Conservation (phyloP, 1,284 basidiomycete genomes). For the Schizopora paradoxa region DNA sequence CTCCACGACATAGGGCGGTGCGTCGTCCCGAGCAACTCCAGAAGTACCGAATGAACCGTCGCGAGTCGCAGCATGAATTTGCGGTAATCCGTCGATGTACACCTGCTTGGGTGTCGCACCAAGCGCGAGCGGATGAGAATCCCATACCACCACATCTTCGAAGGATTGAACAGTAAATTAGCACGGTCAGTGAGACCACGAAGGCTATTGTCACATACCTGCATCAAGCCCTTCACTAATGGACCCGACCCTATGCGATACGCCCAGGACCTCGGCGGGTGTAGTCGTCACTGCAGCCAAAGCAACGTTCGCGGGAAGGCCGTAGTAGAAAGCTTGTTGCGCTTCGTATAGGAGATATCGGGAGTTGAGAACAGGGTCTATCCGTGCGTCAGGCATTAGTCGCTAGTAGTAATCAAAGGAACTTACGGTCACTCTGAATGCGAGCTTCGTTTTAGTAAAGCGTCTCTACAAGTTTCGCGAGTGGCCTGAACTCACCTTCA, state of each 20-base stretch:
- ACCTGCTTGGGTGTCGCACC: constrained; percentile 70
- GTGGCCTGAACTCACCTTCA: constrained; percentile 52
- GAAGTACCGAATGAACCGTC: no score
- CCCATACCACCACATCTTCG: constrained; percentile 63
- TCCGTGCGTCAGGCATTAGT: not conserved
- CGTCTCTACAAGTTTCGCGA: not conserved
- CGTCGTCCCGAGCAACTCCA: no score
- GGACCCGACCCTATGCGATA: constrained; percentile 79
- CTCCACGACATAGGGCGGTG: constrained; percentile 32
- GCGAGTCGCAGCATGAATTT: constrained; percentile 43
- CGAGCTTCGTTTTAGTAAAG: constrained; percentile 3
- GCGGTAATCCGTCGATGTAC: constrained; percentile 65
- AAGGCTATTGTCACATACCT: constrained; percentile 28
- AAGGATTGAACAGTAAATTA: constrained; percentile 32
- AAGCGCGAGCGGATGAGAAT: constrained; percentile 72
- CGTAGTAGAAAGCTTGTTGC: constrained; percentile 81
- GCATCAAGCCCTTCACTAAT: constrained; percentile 54
- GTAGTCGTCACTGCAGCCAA: constrained; percentile 73
- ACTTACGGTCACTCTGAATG: constrained; percentile 52
- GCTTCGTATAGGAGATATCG: constrained; percentile 81
- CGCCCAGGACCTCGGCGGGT: constrained; percentile 71
- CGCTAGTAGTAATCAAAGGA: not conserved
- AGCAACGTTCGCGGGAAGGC: constrained; percentile 53
- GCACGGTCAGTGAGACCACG: not conserved
- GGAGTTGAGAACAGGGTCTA: constrained; percentile 65